Conservation (phyloP, 768 basidiomycete genomes). For the Tylopilus felleus region DNA sequence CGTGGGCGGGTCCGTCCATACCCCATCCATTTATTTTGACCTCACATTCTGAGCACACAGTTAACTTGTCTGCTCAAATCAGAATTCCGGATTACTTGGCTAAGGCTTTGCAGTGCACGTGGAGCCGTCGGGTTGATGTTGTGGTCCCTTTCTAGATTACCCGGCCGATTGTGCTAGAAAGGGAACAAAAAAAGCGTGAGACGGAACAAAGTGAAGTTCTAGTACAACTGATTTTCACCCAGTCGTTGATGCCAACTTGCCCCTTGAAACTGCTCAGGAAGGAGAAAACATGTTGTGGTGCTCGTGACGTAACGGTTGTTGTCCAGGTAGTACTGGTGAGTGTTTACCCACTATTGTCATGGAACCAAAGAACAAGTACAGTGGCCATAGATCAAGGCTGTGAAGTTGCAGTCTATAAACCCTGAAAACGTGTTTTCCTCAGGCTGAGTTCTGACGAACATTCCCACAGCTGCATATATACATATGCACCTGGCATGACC, state of each 20-base stretch:
- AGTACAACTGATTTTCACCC: too few species aligned
- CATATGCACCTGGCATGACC: background rate
- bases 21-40: background rate
- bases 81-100: background rate
- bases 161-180: too few species aligned
- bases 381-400: background rate
- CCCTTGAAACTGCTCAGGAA: too few species aligned
- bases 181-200: too few species aligned
- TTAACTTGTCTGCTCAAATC: background rate
- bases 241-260: too few species aligned
- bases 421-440: conserved; percentile 2
- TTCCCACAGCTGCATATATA: background rate
- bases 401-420: background rate
- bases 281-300: too few species aligned
- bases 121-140: background rate
- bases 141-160: too few species aligned
- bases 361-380: background rate
- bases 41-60: background rate
- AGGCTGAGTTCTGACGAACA: background rate
- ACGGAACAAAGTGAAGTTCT: too few species aligned
- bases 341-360: background rate
- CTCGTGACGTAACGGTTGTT: too few species aligned
- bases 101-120: background rate
- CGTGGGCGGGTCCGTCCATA: background rate
- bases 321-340: background rate